Evolutionary conservation across 225 moss, liverwort and hornwort species (phyloP).

Genomic region (Polytrichum formosum): DNA sequence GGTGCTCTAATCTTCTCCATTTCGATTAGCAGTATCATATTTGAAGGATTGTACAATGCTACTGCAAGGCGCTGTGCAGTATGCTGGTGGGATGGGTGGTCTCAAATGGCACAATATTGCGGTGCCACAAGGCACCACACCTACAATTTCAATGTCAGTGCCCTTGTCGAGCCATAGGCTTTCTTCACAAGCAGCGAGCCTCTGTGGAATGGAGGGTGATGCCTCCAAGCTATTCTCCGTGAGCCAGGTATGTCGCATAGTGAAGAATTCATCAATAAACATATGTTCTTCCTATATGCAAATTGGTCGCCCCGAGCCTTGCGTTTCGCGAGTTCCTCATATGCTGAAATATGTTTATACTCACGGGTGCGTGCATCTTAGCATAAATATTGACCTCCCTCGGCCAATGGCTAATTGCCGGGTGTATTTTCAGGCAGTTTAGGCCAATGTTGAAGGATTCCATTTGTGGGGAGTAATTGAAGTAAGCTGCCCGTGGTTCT

Average conservation of each 20-base stretch:
- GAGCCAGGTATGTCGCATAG: conserved; percentile 19
- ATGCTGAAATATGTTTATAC: not conserved
- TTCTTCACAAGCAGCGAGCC: conserved; percentile 9
- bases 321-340: not conserved
- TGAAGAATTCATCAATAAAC: too few relatives aligned
- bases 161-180: conserved; percentile 23
- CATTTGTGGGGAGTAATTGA: too few relatives aligned
- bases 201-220: conserved; percentile 16
- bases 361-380: too few relatives aligned
- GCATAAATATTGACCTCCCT: too few relatives aligned
- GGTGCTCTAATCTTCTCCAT: not conserved
- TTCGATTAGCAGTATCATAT: not conserved
- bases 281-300: not conserved
- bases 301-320: not conserved
- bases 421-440: too few relatives aligned
- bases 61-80: conserved; percentile 38
- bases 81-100: conserved; percentile 17
- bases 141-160: conserved; percentile 16
- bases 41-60: conserved; percentile 28
- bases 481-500: too few relatives aligned
- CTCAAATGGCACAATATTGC: conserved; percentile 13
- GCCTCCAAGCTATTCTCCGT: conserved; percentile 21
- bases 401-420: too few relatives aligned
- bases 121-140: not conserved
- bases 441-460: too few relatives aligned